Evolutionary conservation across 1,284 basidiomycete species (phyloP).

Genomic region (Neonothopanus nambi): DNA sequence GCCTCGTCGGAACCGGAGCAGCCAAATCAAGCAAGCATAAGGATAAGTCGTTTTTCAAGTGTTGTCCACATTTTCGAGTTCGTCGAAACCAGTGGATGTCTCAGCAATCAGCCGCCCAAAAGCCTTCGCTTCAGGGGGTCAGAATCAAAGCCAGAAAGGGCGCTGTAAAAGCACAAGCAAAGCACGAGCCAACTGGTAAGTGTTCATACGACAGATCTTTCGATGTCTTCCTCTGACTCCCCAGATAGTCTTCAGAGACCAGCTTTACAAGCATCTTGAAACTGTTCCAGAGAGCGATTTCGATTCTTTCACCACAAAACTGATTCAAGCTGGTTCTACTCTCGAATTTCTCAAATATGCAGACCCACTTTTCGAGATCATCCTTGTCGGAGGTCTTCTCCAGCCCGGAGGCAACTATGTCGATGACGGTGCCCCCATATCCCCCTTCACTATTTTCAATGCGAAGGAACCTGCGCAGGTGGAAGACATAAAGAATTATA

Average conservation of each 20-base stretch:
- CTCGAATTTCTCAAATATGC: slow-evolving; percentile 96
- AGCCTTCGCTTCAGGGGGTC: slow-evolving; percentile 86
- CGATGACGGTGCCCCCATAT: slow-evolving; percentile 81
- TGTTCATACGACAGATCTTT: background rate
- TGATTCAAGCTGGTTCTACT: slow-evolving; percentile 88
- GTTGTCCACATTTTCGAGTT: slow-evolving; percentile 14
- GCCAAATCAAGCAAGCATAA: slow-evolving; percentile 1
- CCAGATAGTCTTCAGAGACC: slow-evolving; percentile 86
- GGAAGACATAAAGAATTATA: slow-evolving; percentile 87
- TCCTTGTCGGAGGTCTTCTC: slow-evolving; percentile 91
- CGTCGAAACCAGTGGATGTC: slow-evolving; percentile 73
- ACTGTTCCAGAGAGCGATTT: slow-evolving; percentile 82
- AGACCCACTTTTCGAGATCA: slow-evolving; percentile 92
- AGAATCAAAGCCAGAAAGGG: slow-evolving; percentile 88
- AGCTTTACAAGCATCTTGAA: slow-evolving; percentile 92
- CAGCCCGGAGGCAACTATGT: slow-evolving; percentile 93
- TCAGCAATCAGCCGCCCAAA: slow-evolving; percentile 76
- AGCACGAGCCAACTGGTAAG: slow-evolving; percentile 80
- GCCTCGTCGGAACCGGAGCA: background rate
- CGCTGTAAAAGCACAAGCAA: slow-evolving; percentile 83
- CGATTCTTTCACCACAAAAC: slow-evolving; percentile 80
- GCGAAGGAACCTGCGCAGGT: slow-evolving; percentile 76
- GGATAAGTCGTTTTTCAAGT: background rate
- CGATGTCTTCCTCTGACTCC: slow-evolving; percentile 17
- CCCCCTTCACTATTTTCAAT: slow-evolving; percentile 84